Conservation (phyloP, 768 basidiomycete genomes). For the Calocybe gangraenosa region DNA sequence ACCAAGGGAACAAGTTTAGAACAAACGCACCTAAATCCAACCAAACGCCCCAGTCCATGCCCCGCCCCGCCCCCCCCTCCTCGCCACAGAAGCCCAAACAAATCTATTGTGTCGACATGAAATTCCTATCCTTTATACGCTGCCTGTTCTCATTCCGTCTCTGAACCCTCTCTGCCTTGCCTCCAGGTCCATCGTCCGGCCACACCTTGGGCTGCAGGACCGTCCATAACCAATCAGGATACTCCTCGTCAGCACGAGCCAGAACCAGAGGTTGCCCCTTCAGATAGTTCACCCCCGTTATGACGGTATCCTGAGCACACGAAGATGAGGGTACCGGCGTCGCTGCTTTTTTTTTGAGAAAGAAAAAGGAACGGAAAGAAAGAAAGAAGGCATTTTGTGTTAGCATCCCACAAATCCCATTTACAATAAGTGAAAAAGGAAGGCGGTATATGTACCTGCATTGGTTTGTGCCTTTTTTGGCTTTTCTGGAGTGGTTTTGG, state of each 20-base stretch:
- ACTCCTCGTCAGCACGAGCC: slow-evolving; percentile 76
- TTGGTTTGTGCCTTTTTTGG: slow-evolving; percentile 10
- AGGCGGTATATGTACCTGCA: slow-evolving; percentile 5
- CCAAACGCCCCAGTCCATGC: slow-evolving; percentile 8
- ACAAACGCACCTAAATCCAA: slow-evolving; percentile 10
- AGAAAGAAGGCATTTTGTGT: not conserved
- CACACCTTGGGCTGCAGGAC: slow-evolving; percentile 56
- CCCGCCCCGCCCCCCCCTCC: slow-evolving; percentile 5
- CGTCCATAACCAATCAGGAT: slow-evolving; percentile 89
- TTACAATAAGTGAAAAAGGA: no score
- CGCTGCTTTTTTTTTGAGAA: slow-evolving; percentile 13
- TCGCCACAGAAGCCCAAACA: no score
- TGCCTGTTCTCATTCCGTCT: slow-evolving; percentile 61
- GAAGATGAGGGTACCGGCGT: slow-evolving; percentile 39
- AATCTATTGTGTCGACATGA: slow-evolving; percentile 77
- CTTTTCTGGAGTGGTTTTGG: slow-evolving; percentile 3
- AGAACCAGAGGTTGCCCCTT: slow-evolving; percentile 78
- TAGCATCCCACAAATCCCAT: no score
- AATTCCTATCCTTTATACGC: slow-evolving; percentile 76
- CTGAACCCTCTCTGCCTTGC: slow-evolving; percentile 53
- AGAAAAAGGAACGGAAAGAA: not conserved
- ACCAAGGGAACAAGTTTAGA: no score
- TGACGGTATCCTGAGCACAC: slow-evolving; percentile 66
- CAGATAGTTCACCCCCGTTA: slow-evolving; percentile 79
- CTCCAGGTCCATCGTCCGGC: slow-evolving; percentile 72